phyloP scores from a whole-genome alignment of 257 asterid species.

The Echium plantagineum region DNA sequence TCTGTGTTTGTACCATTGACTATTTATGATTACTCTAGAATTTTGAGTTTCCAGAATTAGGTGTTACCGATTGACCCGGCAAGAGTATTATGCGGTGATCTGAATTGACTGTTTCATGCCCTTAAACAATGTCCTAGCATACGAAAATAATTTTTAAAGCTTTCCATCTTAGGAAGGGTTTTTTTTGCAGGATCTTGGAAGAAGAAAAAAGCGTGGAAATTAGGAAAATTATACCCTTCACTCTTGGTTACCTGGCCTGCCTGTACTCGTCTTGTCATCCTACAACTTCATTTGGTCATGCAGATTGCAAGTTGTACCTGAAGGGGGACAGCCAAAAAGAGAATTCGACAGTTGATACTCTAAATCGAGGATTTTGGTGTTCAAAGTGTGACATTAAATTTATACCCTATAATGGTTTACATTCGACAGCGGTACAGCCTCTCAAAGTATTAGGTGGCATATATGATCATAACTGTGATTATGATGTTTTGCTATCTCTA shows the following conservation, averaged over 20 bases:
- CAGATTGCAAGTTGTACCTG: slow-evolving; percentile 50
- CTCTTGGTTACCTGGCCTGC: slow-evolving; percentile 83
- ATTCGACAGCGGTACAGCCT: slow-evolving; percentile 21
- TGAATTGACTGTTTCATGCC: neutral
- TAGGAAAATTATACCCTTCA: slow-evolving; percentile 53
- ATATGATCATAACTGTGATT: slow-evolving; percentile 35
- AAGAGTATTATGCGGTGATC: too few species aligned
- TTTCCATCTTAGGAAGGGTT: neutral
- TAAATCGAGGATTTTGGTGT: slow-evolving; percentile 66
- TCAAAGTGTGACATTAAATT: slow-evolving; percentile 59
- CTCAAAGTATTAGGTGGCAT: slow-evolving; percentile 22
- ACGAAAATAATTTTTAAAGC: neutral
- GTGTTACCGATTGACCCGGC: neutral
- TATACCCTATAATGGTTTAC: slow-evolving; percentile 20
- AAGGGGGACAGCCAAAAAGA: slow-evolving; percentile 32
- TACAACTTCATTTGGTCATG: slow-evolving; percentile 17
- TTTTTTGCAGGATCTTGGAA: slow-evolving; percentile 46
- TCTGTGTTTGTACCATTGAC: neutral
- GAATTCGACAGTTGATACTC: slow-evolving; percentile 27
- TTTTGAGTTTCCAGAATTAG: neutral
- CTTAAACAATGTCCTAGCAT: neutral
- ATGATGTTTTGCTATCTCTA: slow-evolving; percentile 46
- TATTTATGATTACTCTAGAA: neutral
- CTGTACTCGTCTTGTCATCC: slow-evolving; percentile 47
- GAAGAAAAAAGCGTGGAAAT: slow-evolving; percentile 48